A percentile compares a stretch with the other conserved stretches of the same genome.
These are phyloP conservation scores for Lagenidium giganteum DNA, from an alignment of 352 stramenopile species.

Conservation along the genomic window DNA sequence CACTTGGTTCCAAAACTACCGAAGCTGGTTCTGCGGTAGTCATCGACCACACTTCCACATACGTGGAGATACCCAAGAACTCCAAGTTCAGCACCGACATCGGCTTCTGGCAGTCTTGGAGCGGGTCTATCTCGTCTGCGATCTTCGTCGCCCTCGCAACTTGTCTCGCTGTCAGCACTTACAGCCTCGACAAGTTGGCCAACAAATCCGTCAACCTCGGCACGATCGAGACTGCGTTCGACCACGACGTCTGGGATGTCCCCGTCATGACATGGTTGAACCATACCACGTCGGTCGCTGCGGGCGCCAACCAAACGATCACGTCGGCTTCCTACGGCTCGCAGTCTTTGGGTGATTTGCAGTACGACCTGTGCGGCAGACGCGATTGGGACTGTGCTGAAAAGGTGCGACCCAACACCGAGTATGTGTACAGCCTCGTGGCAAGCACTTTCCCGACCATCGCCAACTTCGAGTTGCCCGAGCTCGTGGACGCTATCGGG, in stretches of 20 bases:
- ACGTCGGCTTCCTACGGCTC: slow-evolving; percentile 4
- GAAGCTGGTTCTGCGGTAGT: too few relatives aligned
- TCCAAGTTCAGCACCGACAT: too few relatives aligned
- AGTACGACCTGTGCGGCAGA: slow-evolving; percentile 16
- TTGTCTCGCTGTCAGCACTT: slow-evolving; percentile 12
- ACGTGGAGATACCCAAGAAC: too few relatives aligned
- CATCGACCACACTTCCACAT: too few relatives aligned
- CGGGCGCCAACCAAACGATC: not conserved
- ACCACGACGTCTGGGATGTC: slow-evolving; percentile 13
- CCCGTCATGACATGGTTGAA: slow-evolving; percentile 15
- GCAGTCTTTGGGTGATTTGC: slow-evolving; percentile 11
- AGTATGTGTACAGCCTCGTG: slow-evolving; percentile 4
- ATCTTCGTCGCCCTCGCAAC: slow-evolving; percentile 15
- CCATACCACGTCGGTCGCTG: not conserved
- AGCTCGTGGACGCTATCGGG: slow-evolving; percentile 4
- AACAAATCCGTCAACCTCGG: slow-evolving; percentile 16
- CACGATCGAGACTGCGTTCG: slow-evolving; percentile 9
- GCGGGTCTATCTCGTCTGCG: slow-evolving; percentile 3
- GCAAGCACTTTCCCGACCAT: slow-evolving; percentile 7
- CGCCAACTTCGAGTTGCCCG: slow-evolving; percentile 7
- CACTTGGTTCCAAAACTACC: too few relatives aligned
- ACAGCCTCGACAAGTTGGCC: slow-evolving; percentile 10
- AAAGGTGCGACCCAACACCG: slow-evolving; percentile 11
- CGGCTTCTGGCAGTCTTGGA: too few relatives aligned
- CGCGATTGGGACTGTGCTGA: slow-evolving; percentile 10